These are phyloP conservation scores for Fereydounia khargensis DNA, from an alignment of 1,284 basidiomycete species.

Conservation along the genomic window DNA sequence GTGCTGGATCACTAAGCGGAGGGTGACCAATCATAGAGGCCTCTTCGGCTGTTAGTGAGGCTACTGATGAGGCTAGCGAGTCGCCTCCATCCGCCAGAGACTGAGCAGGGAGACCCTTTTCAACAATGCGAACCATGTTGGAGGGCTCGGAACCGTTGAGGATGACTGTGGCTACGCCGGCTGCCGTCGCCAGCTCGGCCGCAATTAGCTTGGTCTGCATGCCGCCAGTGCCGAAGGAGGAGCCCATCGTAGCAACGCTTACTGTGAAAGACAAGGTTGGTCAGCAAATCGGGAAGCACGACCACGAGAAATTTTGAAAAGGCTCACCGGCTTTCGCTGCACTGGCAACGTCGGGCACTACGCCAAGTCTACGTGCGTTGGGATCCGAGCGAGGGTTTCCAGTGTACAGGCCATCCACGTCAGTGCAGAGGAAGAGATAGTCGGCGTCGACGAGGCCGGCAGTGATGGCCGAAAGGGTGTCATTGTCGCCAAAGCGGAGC, in stretches of 20 bases:
- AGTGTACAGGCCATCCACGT: conserved; percentile 94
- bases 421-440: conserved; percentile 92
- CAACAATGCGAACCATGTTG: conserved; percentile 78
- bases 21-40: conserved; percentile 32
- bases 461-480: conserved; percentile 93
- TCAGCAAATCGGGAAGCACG: neutral
- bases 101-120: conserved; percentile 15
- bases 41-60: conserved; percentile 17
- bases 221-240: conserved; percentile 90
- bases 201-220: conserved; percentile 99
- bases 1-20: conserved; percentile 64
- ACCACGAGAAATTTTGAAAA: neutral
- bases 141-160: conserved; percentile 64
- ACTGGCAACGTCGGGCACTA: conserved; percentile 76
- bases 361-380: conserved; percentile 73
- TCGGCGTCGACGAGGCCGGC: conserved; percentile 96
- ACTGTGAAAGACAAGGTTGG: conserved; percentile 62
- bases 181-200: conserved; percentile 92
- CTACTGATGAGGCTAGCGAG: conserved; percentile 30
- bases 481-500: conserved; percentile 99
- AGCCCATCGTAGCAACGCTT: conserved; percentile 84
- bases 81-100: conserved; percentile 1
- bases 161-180: conserved; percentile 92
- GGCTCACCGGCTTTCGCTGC: conserved; percentile 74
- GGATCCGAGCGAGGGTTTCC: conserved; percentile 90